phyloP scores from a whole-genome alignment of 148 eudicot species.

The Fagopyrum tataricum region DNA sequence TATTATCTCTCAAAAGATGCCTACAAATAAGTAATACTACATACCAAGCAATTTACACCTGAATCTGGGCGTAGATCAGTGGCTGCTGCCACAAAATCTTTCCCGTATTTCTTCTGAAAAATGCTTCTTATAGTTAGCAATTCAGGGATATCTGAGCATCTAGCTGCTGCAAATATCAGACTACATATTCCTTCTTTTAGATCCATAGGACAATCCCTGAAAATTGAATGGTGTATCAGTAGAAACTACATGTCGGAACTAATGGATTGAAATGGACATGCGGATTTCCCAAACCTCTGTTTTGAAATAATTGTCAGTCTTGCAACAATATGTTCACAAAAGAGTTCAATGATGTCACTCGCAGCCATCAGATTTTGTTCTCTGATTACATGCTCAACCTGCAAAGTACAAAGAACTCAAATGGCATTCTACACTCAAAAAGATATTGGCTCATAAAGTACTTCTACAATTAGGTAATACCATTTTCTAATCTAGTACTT shows the following conservation, averaged over 20 bases:
- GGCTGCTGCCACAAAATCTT: conserved; percentile 89
- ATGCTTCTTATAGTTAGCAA: conserved; percentile 62
- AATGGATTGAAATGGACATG: background rate
- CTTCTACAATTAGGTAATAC: background rate
- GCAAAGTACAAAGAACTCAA: conserved; percentile 5
- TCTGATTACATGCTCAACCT: conserved; percentile 98
- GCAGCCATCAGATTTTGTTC: conserved; percentile 97
- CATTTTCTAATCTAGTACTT: background rate
- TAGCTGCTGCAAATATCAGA: conserved; percentile 82
- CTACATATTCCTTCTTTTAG: conserved; percentile 88
- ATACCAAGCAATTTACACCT: conserved; percentile 92
- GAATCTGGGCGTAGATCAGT: conserved; percentile 87
- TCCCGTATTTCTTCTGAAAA: conserved; percentile 84
- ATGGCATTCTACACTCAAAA: background rate
- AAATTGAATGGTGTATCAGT: background rate
- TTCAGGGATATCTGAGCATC: conserved; percentile 95
- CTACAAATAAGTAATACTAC: background rate
- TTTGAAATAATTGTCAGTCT: conserved; percentile 73
- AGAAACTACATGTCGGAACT: background rate
- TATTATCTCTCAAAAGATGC: background rate
- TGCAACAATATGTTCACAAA: conserved; percentile 73
- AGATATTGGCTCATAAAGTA: background rate
- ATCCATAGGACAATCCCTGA: conserved; percentile 80
- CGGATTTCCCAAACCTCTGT: conserved; percentile 48
- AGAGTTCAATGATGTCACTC: conserved; percentile 87